phyloP scores from a whole-genome alignment of 2,329 filamentous ascomycete species.

The Pseudogymnoascus sp. region DNA sequence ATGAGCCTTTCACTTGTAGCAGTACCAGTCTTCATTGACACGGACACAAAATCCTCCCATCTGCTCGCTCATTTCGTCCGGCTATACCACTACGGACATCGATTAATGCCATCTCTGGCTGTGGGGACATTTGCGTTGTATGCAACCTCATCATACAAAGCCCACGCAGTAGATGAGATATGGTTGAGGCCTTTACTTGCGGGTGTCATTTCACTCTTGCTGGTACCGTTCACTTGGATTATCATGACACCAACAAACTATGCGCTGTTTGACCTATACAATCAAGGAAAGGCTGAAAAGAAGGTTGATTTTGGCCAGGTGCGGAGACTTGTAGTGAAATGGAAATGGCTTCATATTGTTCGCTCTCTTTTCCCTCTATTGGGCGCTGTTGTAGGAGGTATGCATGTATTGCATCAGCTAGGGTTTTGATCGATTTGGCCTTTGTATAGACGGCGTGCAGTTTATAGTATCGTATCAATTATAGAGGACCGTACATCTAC shows the following conservation, averaged over 20 bases:
- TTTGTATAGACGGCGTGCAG: not conserved
- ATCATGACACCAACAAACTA: conserved; percentile 32
- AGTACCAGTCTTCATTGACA: conserved; percentile 28
- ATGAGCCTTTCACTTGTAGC: conserved; percentile 23
- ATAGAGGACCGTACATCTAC: too few species aligned
- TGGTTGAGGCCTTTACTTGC: conserved; percentile 12
- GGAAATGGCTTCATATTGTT: conserved; percentile 23
- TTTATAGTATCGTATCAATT: too few species aligned
- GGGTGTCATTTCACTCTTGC: conserved; percentile 21
- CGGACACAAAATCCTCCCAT: conserved; percentile 20
- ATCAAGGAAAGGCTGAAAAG: not conserved
- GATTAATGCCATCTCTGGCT: conserved; percentile 23
- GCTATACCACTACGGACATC: conserved; percentile 29
- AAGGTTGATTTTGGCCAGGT: conserved; percentile 11
- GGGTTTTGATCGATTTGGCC: too few species aligned
- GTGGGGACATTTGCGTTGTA: conserved; percentile 24
- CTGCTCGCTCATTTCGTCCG: conserved; percentile 27
- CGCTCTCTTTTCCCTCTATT: conserved; percentile 19
- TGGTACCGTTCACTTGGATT: conserved; percentile 32
- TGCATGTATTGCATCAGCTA: not conserved
- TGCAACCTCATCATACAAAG: conserved; percentile 13
- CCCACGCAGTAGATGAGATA: not conserved
- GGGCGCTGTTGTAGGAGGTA: conserved; percentile 15
- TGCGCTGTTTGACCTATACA: conserved; percentile 21
- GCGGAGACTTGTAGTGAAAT: conserved; percentile 21